These are phyloP conservation scores for Coemansia asiatica DNA, from an alignment of 192 early-diverging fungal species.

Conservation along the genomic window DNA sequence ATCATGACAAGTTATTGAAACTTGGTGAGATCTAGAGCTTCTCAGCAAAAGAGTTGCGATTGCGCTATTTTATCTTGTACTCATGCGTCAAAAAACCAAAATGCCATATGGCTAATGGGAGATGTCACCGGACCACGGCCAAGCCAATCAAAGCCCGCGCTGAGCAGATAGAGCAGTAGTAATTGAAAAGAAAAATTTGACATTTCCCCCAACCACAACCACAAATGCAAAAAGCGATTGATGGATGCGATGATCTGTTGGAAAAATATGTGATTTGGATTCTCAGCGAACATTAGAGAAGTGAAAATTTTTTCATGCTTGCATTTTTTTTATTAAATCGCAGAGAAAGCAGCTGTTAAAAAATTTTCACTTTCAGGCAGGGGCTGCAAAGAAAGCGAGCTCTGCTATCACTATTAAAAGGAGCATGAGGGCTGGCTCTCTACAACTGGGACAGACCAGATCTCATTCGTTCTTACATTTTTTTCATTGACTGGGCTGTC, in stretches of 20 bases:
- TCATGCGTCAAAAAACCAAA: not conserved
- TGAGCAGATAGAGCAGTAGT: too few species aligned
- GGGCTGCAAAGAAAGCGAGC: too few species aligned
- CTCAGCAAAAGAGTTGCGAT: not conserved
- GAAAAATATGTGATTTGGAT: too few species aligned
- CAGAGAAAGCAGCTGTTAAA: too few species aligned
- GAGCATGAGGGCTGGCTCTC: not conserved
- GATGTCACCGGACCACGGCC: not conserved
- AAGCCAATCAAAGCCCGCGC: not conserved
- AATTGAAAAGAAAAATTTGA: not conserved
- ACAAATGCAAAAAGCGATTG: too few species aligned
- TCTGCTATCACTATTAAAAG: not conserved
- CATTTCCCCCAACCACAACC: too few species aligned
- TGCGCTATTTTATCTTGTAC: conserved; percentile 1
- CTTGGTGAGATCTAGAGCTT: conserved; percentile 38
- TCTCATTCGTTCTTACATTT: too few species aligned
- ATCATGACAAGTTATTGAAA: conserved; percentile 29
- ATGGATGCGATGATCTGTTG: too few species aligned
- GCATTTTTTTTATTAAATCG: too few species aligned
- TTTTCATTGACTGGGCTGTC: too few species aligned
- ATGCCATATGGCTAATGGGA: not conserved
- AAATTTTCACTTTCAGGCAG: too few species aligned
- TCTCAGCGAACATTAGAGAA: not conserved
- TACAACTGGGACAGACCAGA: not conserved
- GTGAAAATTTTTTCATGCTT: conserved; percentile 8